Evolutionary conservation across 2,329 filamentous ascomycete species (phyloP).

Genomic region (Coniochaeta sp.): DNA sequence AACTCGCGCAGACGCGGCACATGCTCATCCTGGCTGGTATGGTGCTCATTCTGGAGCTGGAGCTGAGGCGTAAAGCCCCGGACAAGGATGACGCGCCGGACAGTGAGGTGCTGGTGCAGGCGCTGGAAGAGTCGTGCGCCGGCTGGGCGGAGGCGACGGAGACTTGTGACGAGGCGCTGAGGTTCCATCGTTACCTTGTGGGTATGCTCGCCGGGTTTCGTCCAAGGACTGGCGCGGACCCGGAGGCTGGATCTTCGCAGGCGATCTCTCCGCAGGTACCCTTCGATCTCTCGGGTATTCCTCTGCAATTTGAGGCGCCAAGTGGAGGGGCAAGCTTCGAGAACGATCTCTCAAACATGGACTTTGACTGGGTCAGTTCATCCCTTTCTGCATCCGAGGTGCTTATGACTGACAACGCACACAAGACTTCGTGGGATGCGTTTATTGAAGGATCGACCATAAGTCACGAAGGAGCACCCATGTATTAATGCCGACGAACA

Average conservation of each 20-base stretch:
- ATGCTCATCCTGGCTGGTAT: constrained; percentile 16
- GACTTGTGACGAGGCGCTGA: constrained; percentile 9
- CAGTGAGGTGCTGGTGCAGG: constrained; percentile 6
- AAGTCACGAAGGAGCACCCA: constrained; percentile 10
- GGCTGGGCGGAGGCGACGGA: constrained; percentile 7
- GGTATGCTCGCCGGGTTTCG: constrained; percentile 8
- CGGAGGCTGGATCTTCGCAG: constrained; percentile 8
- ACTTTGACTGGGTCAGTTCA: constrained; percentile 19
- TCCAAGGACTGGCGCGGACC: not conserved
- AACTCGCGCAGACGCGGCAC: constrained; percentile 15
- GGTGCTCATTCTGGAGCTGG: constrained; percentile 15
- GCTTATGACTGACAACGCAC: constrained; percentile 5
- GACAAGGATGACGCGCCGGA: constrained; percentile 3
- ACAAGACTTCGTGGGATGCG: constrained; percentile 18
- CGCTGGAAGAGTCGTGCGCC: constrained; percentile 8
- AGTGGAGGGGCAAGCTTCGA: constrained; percentile 5
- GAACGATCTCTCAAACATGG: constrained; percentile 10
- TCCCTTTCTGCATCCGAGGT: not conserved
- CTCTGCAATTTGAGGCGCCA: not conserved
- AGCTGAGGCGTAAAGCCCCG: constrained; percentile 2
- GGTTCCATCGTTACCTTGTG: constrained; percentile 6
- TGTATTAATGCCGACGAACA: not conserved
- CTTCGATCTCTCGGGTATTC: not conserved
- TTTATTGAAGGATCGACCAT: constrained; percentile 16
- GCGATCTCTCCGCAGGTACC: constrained; percentile 9